Percentiles rank a stretch among this genome's conserved stretches.
phyloP scores from a whole-genome alignment of 345 rosid species.

The Dipteronia dyeriana region DNA sequence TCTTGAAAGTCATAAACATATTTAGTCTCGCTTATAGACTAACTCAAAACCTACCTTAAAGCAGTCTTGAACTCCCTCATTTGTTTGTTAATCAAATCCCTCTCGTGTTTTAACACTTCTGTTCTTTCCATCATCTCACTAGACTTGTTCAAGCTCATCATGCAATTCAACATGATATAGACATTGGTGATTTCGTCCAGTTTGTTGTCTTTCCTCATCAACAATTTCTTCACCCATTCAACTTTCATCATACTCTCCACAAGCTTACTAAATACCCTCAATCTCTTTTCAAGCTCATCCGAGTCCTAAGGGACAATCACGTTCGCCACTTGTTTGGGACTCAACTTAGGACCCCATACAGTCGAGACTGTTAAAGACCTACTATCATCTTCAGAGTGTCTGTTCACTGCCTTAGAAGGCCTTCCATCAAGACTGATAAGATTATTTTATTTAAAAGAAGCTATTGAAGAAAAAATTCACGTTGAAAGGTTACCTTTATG shows the following conservation, averaged over 20 bases:
- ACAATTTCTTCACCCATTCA: conserved; percentile 42
- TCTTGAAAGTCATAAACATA: conserved; percentile 5
- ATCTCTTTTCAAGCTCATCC: conserved; percentile 39
- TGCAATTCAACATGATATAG: neutral
- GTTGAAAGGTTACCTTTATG: too few relatives aligned
- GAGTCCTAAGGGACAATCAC: conserved; percentile 40
- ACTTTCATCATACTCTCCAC: conserved; percentile 43
- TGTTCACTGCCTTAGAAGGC: too few relatives aligned
- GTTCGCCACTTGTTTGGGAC: conserved; percentile 35
- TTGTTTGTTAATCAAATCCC: conserved; percentile 38
- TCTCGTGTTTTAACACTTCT: conserved; percentile 41
- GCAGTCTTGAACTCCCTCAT: conserved; percentile 56
- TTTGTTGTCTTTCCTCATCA: conserved; percentile 26
- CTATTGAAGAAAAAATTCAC: too few relatives aligned
- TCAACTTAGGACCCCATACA: conserved; percentile 31
- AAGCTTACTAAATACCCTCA: conserved; percentile 37
- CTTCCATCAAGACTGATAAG: too few relatives aligned
- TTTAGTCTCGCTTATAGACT: conserved; percentile 32
- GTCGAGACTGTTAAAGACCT: conserved; percentile 43
- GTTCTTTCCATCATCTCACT: conserved; percentile 20
- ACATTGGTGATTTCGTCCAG: conserved; percentile 29
- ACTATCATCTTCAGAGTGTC: conserved; percentile 30
- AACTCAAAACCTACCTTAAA: conserved; percentile 48
- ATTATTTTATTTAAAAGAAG: too few relatives aligned
- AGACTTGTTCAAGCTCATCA: neutral